Evolutionary conservation across 495 filamentous ascomycete genomes (phyloP).

Genomic region (Xylaria longipes): DNA sequence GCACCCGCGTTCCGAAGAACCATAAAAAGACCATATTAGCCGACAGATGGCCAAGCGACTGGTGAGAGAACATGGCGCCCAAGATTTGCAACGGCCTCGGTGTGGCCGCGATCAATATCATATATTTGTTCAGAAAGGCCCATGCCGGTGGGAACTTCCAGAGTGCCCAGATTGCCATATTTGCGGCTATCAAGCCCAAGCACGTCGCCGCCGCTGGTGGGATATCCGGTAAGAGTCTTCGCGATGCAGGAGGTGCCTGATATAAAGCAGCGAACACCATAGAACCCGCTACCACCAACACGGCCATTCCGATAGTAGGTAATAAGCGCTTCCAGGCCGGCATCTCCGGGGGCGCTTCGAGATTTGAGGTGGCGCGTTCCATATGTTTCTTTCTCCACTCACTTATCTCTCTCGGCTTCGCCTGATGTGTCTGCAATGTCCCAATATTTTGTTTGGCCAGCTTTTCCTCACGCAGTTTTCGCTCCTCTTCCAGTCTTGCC

Average conservation of each 20-base stretch:
- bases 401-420: slow-evolving; percentile 40
- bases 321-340: slow-evolving; percentile 63
- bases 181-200: slow-evolving; percentile 66
- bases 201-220: slow-evolving; percentile 83
- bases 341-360: slow-evolving; percentile 57
- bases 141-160: slow-evolving; percentile 77
- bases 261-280: slow-evolving; percentile 66
- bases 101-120: slow-evolving; percentile 72
- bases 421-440: slow-evolving; percentile 52
- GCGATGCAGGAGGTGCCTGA: slow-evolving; percentile 60
- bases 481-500: slow-evolving; percentile 50
- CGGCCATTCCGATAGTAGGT: slow-evolving; percentile 66
- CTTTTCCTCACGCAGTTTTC: slow-evolving; percentile 56
- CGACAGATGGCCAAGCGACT: slow-evolving; percentile 66
- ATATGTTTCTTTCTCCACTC: slow-evolving; percentile 46
- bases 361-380: slow-evolving; percentile 45
- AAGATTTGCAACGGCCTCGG: slow-evolving; percentile 70
- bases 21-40: slow-evolving; percentile 71
- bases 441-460: slow-evolving; percentile 60
- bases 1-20: slow-evolving; percentile 61
- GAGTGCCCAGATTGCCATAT: slow-evolving; percentile 63
- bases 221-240: slow-evolving; percentile 73
- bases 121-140: slow-evolving; percentile 78
- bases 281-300: slow-evolving; percentile 57
- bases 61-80: slow-evolving; percentile 81